Base-by-base conservation (phyloP, 305 asterid species). In the Euphrasia arctica region DNA sequence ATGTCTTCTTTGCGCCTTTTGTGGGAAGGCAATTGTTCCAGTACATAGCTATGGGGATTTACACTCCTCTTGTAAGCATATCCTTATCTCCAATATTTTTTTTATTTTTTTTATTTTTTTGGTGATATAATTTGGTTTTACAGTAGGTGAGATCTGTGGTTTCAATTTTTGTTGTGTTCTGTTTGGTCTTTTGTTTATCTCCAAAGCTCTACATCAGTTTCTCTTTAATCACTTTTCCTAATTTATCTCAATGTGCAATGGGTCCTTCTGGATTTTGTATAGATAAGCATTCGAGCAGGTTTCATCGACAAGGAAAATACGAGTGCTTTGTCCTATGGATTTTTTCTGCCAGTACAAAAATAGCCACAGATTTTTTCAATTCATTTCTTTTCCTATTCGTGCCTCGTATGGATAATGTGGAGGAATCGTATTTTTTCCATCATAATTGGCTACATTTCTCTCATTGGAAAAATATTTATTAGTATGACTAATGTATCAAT, bases 1-100 rank as follows among this genome's bases (percentile, higher is more conserved):
- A 88, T 86, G 97, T 94, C 7, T 94, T 94, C 92, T 94, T 94
- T 82, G 96, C 97, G 1, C 99, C 99, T 63, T 94, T 94, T 82
- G 91, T 90, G 76, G 99, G 99, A 59, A 88, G 57, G 68, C 84
- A 86, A 70, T 64, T 85, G 81, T 80, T 79, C 83, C 97, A 94
- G 73, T 88, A 85, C 80, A 78, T 84, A 58, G 84, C 67, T 15
- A 88, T 88, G 84, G 99, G 95, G 85, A 75, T 94, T 66, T 94
- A 94, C 72, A 90, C 97, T 64, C 99, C 99, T 79, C 97, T 83
- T 70, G 89, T 83, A 71, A 83, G 86, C 72, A 49, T 34, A 56
- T 51, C 54, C 42, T 61, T 34, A 59, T 64, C 32, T 70, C 65
- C 54, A 58, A 54, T 9, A 25, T 25, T 25, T 25, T 25, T 27